Evolutionary conservation across 768 basidiomycete species (phyloP).

Genomic region (Suillus sp.): DNA sequence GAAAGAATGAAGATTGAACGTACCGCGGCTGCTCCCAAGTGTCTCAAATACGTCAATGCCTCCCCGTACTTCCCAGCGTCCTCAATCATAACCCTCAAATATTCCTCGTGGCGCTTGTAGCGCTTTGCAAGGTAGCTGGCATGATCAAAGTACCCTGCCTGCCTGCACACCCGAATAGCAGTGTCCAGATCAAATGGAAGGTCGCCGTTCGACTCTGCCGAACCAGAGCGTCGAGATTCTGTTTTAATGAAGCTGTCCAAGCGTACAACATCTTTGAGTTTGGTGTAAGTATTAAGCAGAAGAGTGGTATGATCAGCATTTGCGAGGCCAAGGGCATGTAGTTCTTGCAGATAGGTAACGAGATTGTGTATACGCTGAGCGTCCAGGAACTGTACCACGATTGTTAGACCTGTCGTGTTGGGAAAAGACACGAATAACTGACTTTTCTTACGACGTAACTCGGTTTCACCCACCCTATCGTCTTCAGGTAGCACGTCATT

Average conservation of each 20-base stretch:
- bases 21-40: constrained; percentile 78
- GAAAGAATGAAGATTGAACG: constrained; percentile 33
- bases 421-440: constrained; percentile 12
- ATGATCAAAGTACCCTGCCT: constrained; percentile 95
- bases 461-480: constrained; percentile 85
- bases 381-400: constrained; percentile 77
- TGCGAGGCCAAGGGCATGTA: constrained; percentile 86
- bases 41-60: constrained; percentile 79
- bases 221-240: constrained; percentile 56
- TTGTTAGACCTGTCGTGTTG: neutral
- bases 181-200: constrained; percentile 97
- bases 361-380: constrained; percentile 95
- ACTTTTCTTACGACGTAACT: constrained; percentile 99
- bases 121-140: constrained; percentile 92
- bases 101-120: constrained; percentile 91
- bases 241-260: constrained; percentile 93
- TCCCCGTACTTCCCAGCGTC: constrained; percentile 76
- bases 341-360: constrained; percentile 92
- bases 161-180: constrained; percentile 93
- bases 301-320: constrained; percentile 97
- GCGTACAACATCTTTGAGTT: constrained; percentile 87
- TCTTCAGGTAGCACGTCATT: constrained; percentile 90
- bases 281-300: constrained; percentile 95
- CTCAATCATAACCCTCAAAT: constrained; percentile 91
- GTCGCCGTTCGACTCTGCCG: constrained; percentile 49